These are phyloP conservation scores for Melanopsichium pennsylvanicum DNA, from an alignment of 1,284 basidiomycete genomes.

Conservation along the genomic window DNA sequence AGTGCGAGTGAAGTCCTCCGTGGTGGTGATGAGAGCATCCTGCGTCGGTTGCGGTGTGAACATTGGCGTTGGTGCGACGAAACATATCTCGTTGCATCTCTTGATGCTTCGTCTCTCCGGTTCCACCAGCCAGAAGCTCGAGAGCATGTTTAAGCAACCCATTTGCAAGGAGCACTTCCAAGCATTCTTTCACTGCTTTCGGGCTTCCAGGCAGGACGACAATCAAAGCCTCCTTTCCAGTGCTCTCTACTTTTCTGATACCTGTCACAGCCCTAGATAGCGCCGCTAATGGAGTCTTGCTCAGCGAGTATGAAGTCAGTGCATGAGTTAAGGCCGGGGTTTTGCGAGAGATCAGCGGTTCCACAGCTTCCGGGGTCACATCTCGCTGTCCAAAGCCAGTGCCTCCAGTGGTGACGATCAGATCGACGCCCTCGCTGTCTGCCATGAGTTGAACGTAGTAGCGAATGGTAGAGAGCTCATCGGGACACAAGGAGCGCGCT, in stretches of 20 bases:
- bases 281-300: slow-evolving; percentile 80
- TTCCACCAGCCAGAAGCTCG: slow-evolving; percentile 77
- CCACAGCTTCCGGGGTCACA: slow-evolving; percentile 80
- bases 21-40: slow-evolving; percentile 25
- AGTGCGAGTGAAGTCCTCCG: slow-evolving; percentile 31
- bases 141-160: slow-evolving; percentile 75
- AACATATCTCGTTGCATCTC: slow-evolving; percentile 25
- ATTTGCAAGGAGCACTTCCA: slow-evolving; percentile 72
- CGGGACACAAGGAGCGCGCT: slow-evolving; percentile 19
- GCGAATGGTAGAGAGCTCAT: slow-evolving; percentile 23
- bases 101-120: slow-evolving; percentile 73
- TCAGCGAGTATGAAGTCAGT: slow-evolving; percentile 74
- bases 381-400: slow-evolving; percentile 84
- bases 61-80: neutral
- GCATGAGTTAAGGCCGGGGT: slow-evolving; percentile 83
- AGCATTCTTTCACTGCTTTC: slow-evolving; percentile 82
- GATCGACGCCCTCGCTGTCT: slow-evolving; percentile 14
- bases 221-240: slow-evolving; percentile 71
- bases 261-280: slow-evolving; percentile 83
- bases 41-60: slow-evolving; percentile 19
- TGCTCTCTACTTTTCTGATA: slow-evolving; percentile 65
- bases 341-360: slow-evolving; percentile 75
- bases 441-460: slow-evolving; percentile 2
- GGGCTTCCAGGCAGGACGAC: slow-evolving; percentile 83
- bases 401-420: slow-evolving; percentile 78